Base-by-base conservation (phyloP, 1,284 basidiomycete genomes). In the Mycena sp. region DNA sequence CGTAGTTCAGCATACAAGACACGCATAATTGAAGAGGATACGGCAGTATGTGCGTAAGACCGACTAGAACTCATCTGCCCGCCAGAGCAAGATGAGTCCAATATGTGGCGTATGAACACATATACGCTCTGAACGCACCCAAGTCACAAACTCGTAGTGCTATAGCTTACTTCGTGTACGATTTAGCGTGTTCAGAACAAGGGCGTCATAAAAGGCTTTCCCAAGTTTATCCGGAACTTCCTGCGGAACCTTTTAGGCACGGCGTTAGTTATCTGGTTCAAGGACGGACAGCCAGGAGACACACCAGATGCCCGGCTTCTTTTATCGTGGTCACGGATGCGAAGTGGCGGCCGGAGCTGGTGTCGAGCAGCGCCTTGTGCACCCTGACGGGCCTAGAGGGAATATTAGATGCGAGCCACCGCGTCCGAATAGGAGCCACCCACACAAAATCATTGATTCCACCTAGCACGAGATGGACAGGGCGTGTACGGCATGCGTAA, bases 401-500 rank as follows among this genome's bases (percentile, higher is more conserved):
- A 3, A 49, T 50, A 67, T 56, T 5, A 50, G 41, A 41, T 23
- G 38, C 55, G 58, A 44, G 26, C 30, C 21, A 6, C 50, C 40
- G 28, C 9, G 6, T n/a, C 10, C 30, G 7, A 35, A 28, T 35
- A 30, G 29, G 11, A 46, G 35, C 14, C 5, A 72, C 83, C 25
- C 56, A 84, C 86, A 86, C 77, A 67, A 81, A 83, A 63, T 88
- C 85, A 25, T 80, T 76, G 30, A 78, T 70, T n/a, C 70, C 72
- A 12, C 84, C 86, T 35, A 87, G 76, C 29, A 87, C 74, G 32
- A 88, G 71, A 64, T 85, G 84, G 0, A 87, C 72, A 1, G 85
- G 85, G 3, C 78, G 74, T 16, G 64, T 69, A 7, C 67, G 46
- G 52, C 81, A 85, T 1, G 81, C 61, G 57, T 71, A 67, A 63